These are phyloP conservation scores for Sarocladium brachiariae DNA, from an alignment of 2,329 filamentous ascomycete species.

Conservation along the genomic window DNA sequence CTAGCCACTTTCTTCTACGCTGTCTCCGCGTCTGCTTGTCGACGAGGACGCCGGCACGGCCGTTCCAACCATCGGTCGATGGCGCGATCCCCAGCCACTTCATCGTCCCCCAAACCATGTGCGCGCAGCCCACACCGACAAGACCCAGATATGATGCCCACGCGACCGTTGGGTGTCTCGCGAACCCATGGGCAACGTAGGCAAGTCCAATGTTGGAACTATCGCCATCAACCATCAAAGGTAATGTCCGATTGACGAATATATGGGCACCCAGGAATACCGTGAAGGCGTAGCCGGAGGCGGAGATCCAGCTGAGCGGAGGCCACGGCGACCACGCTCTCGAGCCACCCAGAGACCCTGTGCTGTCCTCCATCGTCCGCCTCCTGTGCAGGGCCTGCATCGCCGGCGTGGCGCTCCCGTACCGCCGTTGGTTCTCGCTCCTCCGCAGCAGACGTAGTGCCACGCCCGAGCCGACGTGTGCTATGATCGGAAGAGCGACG, in stretches of 20 bases:
- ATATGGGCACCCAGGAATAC: slow-evolving; percentile 64
- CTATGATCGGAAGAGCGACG: slow-evolving; percentile 64
- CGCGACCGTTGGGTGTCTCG: slow-evolving; percentile 59
- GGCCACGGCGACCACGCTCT: slow-evolving; percentile 52
- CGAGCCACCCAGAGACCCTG: slow-evolving; percentile 20
- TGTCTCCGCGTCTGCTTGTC: slow-evolving; percentile 46
- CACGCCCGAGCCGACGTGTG: slow-evolving; percentile 72
- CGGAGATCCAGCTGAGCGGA: slow-evolving; percentile 58
- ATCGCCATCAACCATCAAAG: slow-evolving; percentile 71
- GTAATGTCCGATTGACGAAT: slow-evolving; percentile 68
- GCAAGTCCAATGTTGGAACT: slow-evolving; percentile 78
- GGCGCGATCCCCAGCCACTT: slow-evolving; percentile 68
- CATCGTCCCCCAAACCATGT: slow-evolving; percentile 81
- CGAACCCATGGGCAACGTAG: slow-evolving; percentile 81
- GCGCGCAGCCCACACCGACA: slow-evolving; percentile 60
- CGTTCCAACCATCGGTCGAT: slow-evolving; percentile 39
- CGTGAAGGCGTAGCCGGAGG: slow-evolving; percentile 64
- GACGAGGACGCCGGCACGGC: slow-evolving; percentile 31
- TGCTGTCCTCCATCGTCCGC: slow-evolving; percentile 21
- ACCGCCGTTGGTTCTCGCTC: slow-evolving; percentile 62
- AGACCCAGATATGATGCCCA: slow-evolving; percentile 64
- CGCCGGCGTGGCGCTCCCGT: slow-evolving; percentile 61
- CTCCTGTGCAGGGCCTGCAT: slow-evolving; percentile 34
- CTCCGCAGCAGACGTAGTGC: slow-evolving; percentile 70
- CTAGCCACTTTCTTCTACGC: slow-evolving; percentile 61